phyloP scores from a whole-genome alignment of 495 filamentous ascomycete genomes.

The Talaromyces ruber region DNA sequence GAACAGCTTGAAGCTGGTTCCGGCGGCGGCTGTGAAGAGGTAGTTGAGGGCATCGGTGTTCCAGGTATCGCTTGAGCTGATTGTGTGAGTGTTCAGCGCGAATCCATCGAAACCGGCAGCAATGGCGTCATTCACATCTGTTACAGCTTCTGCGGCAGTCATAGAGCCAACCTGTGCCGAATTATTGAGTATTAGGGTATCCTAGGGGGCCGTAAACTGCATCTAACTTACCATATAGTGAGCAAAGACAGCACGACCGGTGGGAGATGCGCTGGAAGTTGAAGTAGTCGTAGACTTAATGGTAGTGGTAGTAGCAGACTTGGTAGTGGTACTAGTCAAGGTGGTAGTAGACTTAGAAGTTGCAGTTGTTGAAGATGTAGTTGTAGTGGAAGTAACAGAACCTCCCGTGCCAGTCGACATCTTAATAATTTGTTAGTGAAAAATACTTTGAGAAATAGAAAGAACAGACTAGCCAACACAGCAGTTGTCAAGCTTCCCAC shows the following conservation, averaged over 20 bases:
- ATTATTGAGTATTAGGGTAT: background rate
- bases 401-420: background rate
- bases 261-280: background rate
- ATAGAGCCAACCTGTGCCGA: constrained; percentile 13
- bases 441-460: background rate
- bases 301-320: background rate
- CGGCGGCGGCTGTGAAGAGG: constrained; percentile 12
- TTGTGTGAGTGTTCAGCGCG: constrained; percentile 16
- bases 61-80: constrained; percentile 11
- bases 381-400: background rate
- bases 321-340: background rate
- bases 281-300: background rate
- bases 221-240: constrained; percentile 21
- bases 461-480: background rate
- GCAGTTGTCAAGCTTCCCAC: background rate
- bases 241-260: constrained; percentile 16
- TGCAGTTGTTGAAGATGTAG: background rate
- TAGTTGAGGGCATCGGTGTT: constrained; percentile 9
- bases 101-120: constrained; percentile 19
- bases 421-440: background rate
- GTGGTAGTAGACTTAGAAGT: background rate
- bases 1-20: constrained; percentile 17
- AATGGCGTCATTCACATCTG: constrained; percentile 18
- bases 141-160: constrained; percentile 12
- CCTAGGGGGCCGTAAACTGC: too few species aligned